Evolutionary conservation across 352 stramenopile species (phyloP).

Genomic region (Pythium myriotylum): DNA sequence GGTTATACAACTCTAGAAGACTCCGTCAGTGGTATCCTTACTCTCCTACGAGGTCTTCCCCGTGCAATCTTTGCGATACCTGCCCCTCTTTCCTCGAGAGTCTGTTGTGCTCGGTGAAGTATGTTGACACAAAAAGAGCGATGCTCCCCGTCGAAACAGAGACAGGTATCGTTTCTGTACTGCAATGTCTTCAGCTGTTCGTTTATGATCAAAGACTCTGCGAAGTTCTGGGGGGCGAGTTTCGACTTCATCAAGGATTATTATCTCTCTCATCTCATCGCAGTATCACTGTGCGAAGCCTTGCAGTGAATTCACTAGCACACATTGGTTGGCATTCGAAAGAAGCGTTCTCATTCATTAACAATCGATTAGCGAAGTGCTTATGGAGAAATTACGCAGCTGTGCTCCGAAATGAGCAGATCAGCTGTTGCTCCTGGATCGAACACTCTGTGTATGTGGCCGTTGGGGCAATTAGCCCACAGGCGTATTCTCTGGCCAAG

Average conservation of each 20-base stretch:
- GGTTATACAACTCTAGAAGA: slow-evolving; percentile 28
- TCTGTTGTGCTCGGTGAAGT: slow-evolving; percentile 14
- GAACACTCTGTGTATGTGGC: slow-evolving; percentile 10
- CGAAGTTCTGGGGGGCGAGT: slow-evolving; percentile 10
- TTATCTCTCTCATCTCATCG: slow-evolving; percentile 17
- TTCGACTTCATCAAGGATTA: slow-evolving; percentile 19
- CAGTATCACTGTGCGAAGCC: slow-evolving; percentile 9
- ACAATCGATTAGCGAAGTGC: slow-evolving; percentile 14
- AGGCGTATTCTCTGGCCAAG: not conserved
- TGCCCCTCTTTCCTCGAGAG: slow-evolving; percentile 23
- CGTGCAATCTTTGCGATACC: slow-evolving; percentile 2
- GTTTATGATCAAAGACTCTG: slow-evolving; percentile 3
- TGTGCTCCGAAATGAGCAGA: slow-evolving; percentile 1
- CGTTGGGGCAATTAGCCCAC: not conserved
- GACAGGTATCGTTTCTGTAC: not conserved
- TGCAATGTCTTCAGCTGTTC: slow-evolving; percentile 9
- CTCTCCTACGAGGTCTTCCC: not conserved
- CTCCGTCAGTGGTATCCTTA: not conserved
- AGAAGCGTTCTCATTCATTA: slow-evolving; percentile 17
- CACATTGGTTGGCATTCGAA: slow-evolving; percentile 20
- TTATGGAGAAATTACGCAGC: slow-evolving; percentile 25
- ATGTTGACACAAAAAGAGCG: not conserved
- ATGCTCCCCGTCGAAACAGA: not conserved
- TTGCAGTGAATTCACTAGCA: slow-evolving; percentile 14
- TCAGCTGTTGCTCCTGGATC: slow-evolving; percentile 20